phyloP scores from a whole-genome alignment of 208 protist genomes.

The Crithidia fasciculata region DNA sequence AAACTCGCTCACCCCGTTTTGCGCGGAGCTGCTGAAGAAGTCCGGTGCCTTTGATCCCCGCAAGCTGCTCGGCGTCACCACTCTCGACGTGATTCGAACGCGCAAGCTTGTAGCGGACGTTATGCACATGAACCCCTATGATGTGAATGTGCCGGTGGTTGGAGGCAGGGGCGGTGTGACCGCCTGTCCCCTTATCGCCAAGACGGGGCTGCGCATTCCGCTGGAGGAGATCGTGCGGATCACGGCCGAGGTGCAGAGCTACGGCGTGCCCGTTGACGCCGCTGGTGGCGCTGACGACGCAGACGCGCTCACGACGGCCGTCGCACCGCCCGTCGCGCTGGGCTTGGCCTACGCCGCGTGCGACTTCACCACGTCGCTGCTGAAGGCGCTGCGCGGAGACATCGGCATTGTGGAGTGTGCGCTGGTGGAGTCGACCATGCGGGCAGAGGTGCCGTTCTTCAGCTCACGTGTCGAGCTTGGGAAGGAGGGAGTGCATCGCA shows the following conservation, averaged over 20 bases:
- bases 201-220: conserved; percentile 69
- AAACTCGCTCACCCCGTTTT: conserved; percentile 94
- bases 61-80: conserved; percentile 93
- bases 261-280: conserved; percentile 41
- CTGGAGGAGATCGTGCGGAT: conserved; percentile 64
- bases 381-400: conserved; percentile 83
- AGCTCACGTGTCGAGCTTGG: conserved; percentile 85
- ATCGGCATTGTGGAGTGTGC: conserved; percentile 83
- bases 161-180: conserved; percentile 93
- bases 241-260: conserved; percentile 61
- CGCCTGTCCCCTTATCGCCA: conserved; percentile 90
- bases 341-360: conserved; percentile 66
- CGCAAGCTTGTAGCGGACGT: conserved; percentile 61
- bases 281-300: conserved; percentile 6
- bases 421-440: conserved; percentile 75
- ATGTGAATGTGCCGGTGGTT: conserved; percentile 91
- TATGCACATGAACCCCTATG: conserved; percentile 76
- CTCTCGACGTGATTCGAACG: conserved; percentile 90
- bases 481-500: conserved; percentile 67
- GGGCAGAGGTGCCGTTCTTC: conserved; percentile 80
- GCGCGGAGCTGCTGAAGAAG: conserved; percentile 85
- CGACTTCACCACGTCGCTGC: conserved; percentile 68
- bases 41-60: conserved; percentile 78
- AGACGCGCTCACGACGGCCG: conserved; percentile 38
- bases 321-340: conserved; percentile 48